Base-by-base conservation (phyloP, 805 yeast species). In the Wickerhamiella azyma region DNA sequence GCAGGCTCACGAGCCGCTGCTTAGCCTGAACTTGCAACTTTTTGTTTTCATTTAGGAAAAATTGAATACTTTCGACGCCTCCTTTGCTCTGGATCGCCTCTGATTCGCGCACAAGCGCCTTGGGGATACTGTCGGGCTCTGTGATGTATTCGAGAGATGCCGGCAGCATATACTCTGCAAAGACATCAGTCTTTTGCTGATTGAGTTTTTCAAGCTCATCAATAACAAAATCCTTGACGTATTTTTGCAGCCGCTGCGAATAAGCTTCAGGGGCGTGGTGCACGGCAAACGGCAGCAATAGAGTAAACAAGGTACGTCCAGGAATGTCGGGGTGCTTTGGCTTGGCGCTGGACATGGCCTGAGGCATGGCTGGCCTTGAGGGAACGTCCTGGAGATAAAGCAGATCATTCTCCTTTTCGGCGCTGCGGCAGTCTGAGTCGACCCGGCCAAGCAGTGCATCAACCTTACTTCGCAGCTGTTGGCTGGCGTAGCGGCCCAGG, bases 381-480 rank as follows among this genome's bases (percentile, higher is more conserved):
- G 94, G 94, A 0, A 85, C 77, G 1, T 66, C 63, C 48, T 81
- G 79, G 35, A 83, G 62, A 59, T 85, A 84, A 5, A 88, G 77
- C 53, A 85, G 66, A 55, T 85, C 88, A 58, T 86, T 86, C 52
- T 86, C 96, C 52, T 77, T 71, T 52, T 81, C 85, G 0, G 88
- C 75, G 2, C 72, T 66, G 14, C 66, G 62, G 9, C 79, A 55
- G 1, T 70, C 66, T 1, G 66, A 69, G 9, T 62, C 57, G 1
- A 82, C 66, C 2, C 69, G 67, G 0, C 78, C 77, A 14, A 62
- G 53, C 9, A 77, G 60, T 55, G 80, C 85, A 5, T 70, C 76
- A 77, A 2, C 63, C 44, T 9, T 26, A 7, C 19, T 13, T 19
- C 24, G n/a, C 14, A 41, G 17, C 14, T 26, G 21, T 8, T 5